phyloP scores from a whole-genome alignment of 1,284 basidiomycete genomes.

The Mycena citricolor region DNA sequence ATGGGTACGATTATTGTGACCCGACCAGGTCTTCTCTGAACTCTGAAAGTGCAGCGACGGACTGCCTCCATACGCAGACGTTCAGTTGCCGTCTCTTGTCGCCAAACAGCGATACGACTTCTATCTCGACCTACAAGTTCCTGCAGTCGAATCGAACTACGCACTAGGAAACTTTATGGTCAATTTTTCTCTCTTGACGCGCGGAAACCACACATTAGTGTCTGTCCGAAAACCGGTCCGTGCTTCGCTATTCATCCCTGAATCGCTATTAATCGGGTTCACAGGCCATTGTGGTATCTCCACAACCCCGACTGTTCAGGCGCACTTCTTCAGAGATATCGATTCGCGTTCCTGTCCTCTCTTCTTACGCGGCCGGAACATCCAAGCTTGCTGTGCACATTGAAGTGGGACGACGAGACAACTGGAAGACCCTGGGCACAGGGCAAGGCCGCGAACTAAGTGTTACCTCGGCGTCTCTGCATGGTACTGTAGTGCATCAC shows the following conservation, averaged over 20 bases:
- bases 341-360: conserved; percentile 54
- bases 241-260: conserved; percentile 16
- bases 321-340: conserved; percentile 40
- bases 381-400: conserved; percentile 52
- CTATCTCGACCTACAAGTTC: conserved; percentile 63
- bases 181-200: conserved; percentile 53
- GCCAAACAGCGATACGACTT: conserved; percentile 69
- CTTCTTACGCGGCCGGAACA: conserved; percentile 49
- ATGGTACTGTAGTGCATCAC: conserved; percentile 58
- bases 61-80: conserved; percentile 56
- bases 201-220: conserved; percentile 59
- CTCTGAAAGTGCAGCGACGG: conserved; percentile 54
- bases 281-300: conserved; percentile 59
- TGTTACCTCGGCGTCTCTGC: conserved; percentile 57
- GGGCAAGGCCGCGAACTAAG: conserved; percentile 72
- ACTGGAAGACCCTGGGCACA: conserved; percentile 63
- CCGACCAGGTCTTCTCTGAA: conserved; percentile 4
- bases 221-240: conserved; percentile 65
- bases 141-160: conserved; percentile 63
- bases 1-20: conserved; percentile 53
- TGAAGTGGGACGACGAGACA: conserved; percentile 66
- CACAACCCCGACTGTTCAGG: conserved; percentile 41
- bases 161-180: conserved; percentile 82
- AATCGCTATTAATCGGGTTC: conserved; percentile 7
- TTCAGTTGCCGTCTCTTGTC: conserved; percentile 48